Percentiles rank a stretch among this genome's conserved stretches.
Conservation (phyloP, 768 basidiomycete genomes). For the Tephrocybe rancida region DNA sequence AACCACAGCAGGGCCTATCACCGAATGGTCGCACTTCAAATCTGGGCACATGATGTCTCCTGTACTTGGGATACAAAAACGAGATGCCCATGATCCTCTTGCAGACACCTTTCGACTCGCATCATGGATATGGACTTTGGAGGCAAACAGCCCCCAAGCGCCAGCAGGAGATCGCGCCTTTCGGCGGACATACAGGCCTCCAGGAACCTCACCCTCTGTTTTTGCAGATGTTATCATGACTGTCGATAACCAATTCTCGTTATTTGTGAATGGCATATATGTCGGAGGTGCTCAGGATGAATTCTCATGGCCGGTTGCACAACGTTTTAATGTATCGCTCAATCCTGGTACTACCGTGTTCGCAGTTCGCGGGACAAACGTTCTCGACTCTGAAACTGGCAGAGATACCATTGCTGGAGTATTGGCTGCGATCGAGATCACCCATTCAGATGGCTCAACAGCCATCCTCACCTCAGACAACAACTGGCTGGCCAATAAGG, state of each 20-base stretch:
- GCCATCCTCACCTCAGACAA: slow-evolving; percentile 20
- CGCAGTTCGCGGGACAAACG: slow-evolving; percentile 27
- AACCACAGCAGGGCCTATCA: slow-evolving; percentile 17
- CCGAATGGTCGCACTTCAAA: slow-evolving; percentile 21
- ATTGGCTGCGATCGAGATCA: slow-evolving; percentile 25
- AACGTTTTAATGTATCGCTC: slow-evolving; percentile 23
- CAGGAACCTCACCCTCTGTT: slow-evolving; percentile 19
- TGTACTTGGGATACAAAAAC: background rate
- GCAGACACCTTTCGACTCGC: slow-evolving; percentile 19
- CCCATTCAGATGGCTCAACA: slow-evolving; percentile 26
- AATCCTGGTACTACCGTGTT: slow-evolving; percentile 21
- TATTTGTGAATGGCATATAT: slow-evolving; percentile 26
- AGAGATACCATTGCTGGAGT: slow-evolving; percentile 27
- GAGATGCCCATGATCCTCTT: slow-evolving; percentile 17
- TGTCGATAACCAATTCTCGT: slow-evolving; percentile 26
- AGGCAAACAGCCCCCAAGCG: slow-evolving; percentile 18
- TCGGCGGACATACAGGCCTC: slow-evolving; percentile 22
- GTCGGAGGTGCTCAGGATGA: slow-evolving; percentile 22
- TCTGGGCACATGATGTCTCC: slow-evolving; percentile 10
- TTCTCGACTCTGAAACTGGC: slow-evolving; percentile 14
- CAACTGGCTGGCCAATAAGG: slow-evolving; percentile 24
- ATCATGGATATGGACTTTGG: slow-evolving; percentile 31
- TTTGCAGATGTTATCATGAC: slow-evolving; percentile 26
- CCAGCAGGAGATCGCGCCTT: slow-evolving; percentile 25
- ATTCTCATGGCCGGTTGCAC: slow-evolving; percentile 23